Evolutionary conservation across 2,329 filamentous ascomycete genomes (phyloP).

Genomic region (Aspergillus tamarii): DNA sequence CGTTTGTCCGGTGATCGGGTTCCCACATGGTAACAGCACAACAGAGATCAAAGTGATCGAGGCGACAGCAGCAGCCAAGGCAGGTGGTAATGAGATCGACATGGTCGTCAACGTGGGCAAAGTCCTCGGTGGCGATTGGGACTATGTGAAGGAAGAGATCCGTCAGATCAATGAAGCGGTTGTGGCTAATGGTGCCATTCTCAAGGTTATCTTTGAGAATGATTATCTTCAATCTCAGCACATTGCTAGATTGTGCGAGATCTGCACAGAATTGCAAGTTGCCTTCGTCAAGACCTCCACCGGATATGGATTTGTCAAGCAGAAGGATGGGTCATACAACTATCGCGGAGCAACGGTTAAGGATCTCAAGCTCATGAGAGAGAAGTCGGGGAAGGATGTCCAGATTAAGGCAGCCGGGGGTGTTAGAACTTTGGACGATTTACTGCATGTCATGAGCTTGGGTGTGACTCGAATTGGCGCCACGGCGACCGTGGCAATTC

Average conservation of each 20-base stretch:
- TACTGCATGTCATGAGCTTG: constrained; percentile 57
- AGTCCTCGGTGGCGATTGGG: constrained; percentile 59
- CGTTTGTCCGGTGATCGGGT: constrained; percentile 63
- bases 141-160: constrained; percentile 59
- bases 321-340: constrained; percentile 53
- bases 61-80: constrained; percentile 50
- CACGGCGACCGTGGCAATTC: constrained; percentile 57
- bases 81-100: constrained; percentile 60
- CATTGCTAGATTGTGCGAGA: constrained; percentile 57
- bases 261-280: constrained; percentile 56
- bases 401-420: constrained; percentile 64
- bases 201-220: constrained; percentile 68
- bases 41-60: constrained; percentile 59
- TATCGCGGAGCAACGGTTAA: constrained; percentile 58
- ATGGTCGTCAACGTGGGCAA: constrained; percentile 65
- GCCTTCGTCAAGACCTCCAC: constrained; percentile 65
- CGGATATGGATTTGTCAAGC: constrained; percentile 64
- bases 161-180: constrained; percentile 54
- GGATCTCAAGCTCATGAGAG: constrained; percentile 59
- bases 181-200: constrained; percentile 44
- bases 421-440: constrained; percentile 59
- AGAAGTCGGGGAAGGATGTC: constrained; percentile 47
- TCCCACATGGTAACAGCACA: constrained; percentile 63
- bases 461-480: constrained; percentile 61
- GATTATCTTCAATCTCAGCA: constrained; percentile 57